Conservation (phyloP, 768 basidiomycete genomes). For the Sistotremastrum niveocremeum region DNA sequence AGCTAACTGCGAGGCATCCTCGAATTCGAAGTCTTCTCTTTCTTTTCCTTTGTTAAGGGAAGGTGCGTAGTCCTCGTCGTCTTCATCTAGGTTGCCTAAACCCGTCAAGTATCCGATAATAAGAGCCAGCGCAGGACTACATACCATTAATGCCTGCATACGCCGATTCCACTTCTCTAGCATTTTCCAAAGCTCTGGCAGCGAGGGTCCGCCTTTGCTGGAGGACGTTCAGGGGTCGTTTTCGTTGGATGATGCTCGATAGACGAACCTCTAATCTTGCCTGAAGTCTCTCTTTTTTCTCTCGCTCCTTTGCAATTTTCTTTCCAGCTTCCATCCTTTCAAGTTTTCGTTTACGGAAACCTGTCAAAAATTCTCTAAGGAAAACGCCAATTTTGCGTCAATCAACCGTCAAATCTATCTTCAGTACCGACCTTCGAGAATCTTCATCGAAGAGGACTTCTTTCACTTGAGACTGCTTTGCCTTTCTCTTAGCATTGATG, state of each 20-base stretch:
- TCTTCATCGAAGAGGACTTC: slow-evolving; percentile 81
- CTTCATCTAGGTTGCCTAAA: slow-evolving; percentile 23
- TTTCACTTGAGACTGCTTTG: slow-evolving; percentile 54
- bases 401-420: neutral
- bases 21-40: slow-evolving; percentile 54
- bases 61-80: slow-evolving; percentile 36
- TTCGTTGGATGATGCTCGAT: neutral
- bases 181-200: slow-evolving; percentile 68
- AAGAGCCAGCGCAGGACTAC: slow-evolving; percentile 1
- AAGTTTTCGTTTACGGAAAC: slow-evolving; percentile 86
- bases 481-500: slow-evolving; percentile 53
- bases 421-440: slow-evolving; percentile 47
- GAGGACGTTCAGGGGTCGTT: neutral
- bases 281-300: slow-evolving; percentile 64
- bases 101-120: slow-evolving; percentile 8
- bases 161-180: slow-evolving; percentile 60
- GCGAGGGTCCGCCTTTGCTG: slow-evolving; percentile 71
- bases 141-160: slow-evolving; percentile 28
- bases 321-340: slow-evolving; percentile 67
- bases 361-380: slow-evolving; percentile 76
- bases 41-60: slow-evolving; percentile 18
- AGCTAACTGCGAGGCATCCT: slow-evolving; percentile 73
- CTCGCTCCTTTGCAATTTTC: slow-evolving; percentile 58
- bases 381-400: neutral
- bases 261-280: slow-evolving; percentile 59